Base-by-base conservation (phyloP, 208 protist species). In the Crithidia brevicula region DNA sequence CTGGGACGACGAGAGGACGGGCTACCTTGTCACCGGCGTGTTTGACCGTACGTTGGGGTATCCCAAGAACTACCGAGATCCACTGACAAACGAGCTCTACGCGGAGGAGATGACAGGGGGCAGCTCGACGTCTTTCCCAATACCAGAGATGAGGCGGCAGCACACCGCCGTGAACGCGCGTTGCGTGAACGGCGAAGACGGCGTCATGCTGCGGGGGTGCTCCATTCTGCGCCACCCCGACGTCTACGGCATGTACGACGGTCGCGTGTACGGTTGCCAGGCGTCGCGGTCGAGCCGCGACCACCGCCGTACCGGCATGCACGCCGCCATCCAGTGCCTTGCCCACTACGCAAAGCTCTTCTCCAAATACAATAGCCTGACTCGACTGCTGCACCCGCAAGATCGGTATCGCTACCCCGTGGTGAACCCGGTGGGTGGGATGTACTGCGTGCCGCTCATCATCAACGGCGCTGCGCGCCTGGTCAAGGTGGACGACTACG, bases 361-460 rank as follows among this genome's bases (percentile, higher is more conserved):
- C 53, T 83, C 83, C 36, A 75, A 87, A 27, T 71, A 53, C 28
- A 60, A 74, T 23, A 79, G 88, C 31, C 86, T 94, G 53, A 67
- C 57, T 45, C 66, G 68, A 36, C 77, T 91, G 11, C 84, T 95
- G 42, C 91, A 81, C 63, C 90, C 90, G 18, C 90, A 93, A 43
- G 84, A 88, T 59, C 42, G 52, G 9, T 70, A 82, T 31, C 81
- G 83, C 4, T 61, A 59, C 20, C 86, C 90, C 5, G 65, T 95
- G 4, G 46, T 90, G 36, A 95, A 86, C 67, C 80, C 82, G 33
- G 51, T 62, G 9, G 86, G 79, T 34, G 90, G 90, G 8, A 86
- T 89, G 68, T 92, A 95, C 75, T 85, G 79, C 61, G 65, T 95
- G 20, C 85, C 88, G 46, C 81, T 95, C 74, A 71, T 93, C 36